phyloP scores from a whole-genome alignment of 2,329 filamentous ascomycete genomes.

The Aureobasidium pullulans region DNA sequence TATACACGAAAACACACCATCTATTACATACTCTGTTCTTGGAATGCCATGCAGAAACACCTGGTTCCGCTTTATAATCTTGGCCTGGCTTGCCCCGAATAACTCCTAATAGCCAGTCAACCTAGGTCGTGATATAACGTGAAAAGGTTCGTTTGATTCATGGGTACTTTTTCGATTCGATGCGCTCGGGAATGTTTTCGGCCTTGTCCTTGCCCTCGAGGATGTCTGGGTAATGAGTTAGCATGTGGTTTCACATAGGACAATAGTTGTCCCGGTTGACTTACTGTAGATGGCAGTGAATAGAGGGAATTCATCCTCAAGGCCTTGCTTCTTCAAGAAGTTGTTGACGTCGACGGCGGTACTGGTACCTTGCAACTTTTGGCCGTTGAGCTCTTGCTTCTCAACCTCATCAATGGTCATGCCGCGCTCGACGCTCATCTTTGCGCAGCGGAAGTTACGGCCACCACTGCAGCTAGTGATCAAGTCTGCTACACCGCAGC shows the following conservation, averaged over 20 bases:
- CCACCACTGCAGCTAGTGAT: slow-evolving; percentile 91
- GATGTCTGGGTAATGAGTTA: slow-evolving; percentile 47
- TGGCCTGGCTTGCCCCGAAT: slow-evolving; percentile 1
- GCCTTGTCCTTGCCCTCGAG: slow-evolving; percentile 68
- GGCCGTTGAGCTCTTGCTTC: slow-evolving; percentile 81
- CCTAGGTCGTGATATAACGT: slow-evolving; percentile 6
- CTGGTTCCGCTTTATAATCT: not conserved
- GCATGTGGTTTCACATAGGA: not conserved
- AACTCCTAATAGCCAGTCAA: slow-evolving; percentile 13
- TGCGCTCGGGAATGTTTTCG: slow-evolving; percentile 69
- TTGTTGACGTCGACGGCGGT: slow-evolving; percentile 87
- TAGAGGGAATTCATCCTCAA: slow-evolving; percentile 79
- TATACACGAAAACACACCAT: not conserved
- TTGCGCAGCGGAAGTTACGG: slow-evolving; percentile 89
- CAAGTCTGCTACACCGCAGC: slow-evolving; percentile 87
- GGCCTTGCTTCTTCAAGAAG: slow-evolving; percentile 71
- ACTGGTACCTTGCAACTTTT: slow-evolving; percentile 90
- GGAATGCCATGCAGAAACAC: not conserved
- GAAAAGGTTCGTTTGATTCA: slow-evolving; percentile 6
- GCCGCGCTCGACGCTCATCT: slow-evolving; percentile 72
- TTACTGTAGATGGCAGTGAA: slow-evolving; percentile 77
- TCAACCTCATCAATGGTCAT: slow-evolving; percentile 82
- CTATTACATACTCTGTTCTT: not conserved
- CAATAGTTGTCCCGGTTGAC: slow-evolving; percentile 17
- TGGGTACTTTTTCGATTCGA: slow-evolving; percentile 26